Conservation (phyloP, 164 flowering plant species). For the Magnolia officinalis region DNA sequence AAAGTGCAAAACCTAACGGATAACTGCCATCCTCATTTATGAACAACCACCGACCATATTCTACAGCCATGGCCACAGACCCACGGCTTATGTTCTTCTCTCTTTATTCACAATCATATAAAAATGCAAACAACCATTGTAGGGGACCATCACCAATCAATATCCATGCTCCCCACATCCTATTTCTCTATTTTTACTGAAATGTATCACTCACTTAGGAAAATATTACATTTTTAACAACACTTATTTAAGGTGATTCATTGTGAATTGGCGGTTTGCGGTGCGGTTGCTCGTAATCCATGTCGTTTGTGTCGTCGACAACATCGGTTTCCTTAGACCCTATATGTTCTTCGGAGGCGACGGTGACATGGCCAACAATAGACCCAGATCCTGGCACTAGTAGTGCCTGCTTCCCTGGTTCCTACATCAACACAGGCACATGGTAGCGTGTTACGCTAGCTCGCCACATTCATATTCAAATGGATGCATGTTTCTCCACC, state of each 20-base stretch:
- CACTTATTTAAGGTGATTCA: neutral
- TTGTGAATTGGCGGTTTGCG: slow-evolving; percentile 14
- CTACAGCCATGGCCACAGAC: slow-evolving; percentile 14
- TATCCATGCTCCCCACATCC: neutral
- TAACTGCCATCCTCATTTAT: slow-evolving; percentile 25
- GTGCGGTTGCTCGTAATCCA: slow-evolving; percentile 16
- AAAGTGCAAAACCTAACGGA: slow-evolving; percentile 12
- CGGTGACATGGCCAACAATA: slow-evolving; percentile 7
- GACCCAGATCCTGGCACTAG: slow-evolving; percentile 26
- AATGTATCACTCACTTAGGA: neutral
- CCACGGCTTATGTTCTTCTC: slow-evolving; percentile 11
- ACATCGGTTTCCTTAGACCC: slow-evolving; percentile 25
- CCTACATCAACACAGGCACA: slow-evolving; percentile 27
- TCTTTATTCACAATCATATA: slow-evolving; percentile 14
- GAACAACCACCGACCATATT: slow-evolving; percentile 26
- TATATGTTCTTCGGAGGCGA: slow-evolving; percentile 23
- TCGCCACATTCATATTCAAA: neutral
- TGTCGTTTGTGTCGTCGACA: slow-evolving; percentile 19
- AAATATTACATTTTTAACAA: neutral
- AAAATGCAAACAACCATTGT: neutral
- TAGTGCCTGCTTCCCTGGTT: slow-evolving; percentile 16
- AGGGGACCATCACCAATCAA: slow-evolving; percentile 1
- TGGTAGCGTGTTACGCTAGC: slow-evolving; percentile 8
- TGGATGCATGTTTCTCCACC: neutral
- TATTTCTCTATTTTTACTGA: neutral